phyloP scores from a whole-genome alignment of 345 rosid genomes.

The Reutealis trisperma region DNA sequence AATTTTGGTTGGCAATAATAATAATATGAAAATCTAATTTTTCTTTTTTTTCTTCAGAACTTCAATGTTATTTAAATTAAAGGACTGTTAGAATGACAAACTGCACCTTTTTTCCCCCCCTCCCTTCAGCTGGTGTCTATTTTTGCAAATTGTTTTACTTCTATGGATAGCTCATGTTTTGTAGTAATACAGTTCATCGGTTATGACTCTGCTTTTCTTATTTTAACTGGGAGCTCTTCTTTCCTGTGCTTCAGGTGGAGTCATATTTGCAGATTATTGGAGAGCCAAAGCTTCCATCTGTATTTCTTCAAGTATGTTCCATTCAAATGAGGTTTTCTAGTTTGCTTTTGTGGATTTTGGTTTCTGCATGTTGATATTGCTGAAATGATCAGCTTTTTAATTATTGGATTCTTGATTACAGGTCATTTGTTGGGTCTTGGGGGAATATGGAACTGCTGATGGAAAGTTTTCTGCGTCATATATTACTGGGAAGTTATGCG shows the following conservation, averaged over 20 bases:
- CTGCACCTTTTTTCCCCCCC: no score
- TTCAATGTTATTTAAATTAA: neutral
- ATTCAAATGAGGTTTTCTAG: slow-evolving; percentile 12
- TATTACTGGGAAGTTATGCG: slow-evolving; percentile 86
- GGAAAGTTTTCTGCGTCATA: slow-evolving; percentile 83
- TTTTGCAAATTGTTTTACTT: neutral
- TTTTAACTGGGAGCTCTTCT: neutral
- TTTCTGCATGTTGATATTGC: slow-evolving; percentile 5
- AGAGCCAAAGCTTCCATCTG: slow-evolving; percentile 96
- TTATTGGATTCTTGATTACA: slow-evolving; percentile 36
- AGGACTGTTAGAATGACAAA: neutral
- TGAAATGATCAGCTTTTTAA: neutral
- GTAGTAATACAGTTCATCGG: neutral
- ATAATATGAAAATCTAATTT: neutral
- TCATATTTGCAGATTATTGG: slow-evolving; percentile 83
- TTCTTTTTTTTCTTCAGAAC: neutral
- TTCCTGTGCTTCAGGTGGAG: slow-evolving; percentile 65
- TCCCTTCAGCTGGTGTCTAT: no score
- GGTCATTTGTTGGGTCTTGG: slow-evolving; percentile 98
- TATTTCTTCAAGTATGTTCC: slow-evolving; percentile 78
- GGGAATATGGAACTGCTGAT: slow-evolving; percentile 91
- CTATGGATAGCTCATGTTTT: neutral
- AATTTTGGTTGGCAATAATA: neutral
- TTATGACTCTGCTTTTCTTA: neutral
- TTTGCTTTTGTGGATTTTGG: neutral